Base-by-base conservation (phyloP, 257 asterid genomes). In the Plantago ovata region DNA sequence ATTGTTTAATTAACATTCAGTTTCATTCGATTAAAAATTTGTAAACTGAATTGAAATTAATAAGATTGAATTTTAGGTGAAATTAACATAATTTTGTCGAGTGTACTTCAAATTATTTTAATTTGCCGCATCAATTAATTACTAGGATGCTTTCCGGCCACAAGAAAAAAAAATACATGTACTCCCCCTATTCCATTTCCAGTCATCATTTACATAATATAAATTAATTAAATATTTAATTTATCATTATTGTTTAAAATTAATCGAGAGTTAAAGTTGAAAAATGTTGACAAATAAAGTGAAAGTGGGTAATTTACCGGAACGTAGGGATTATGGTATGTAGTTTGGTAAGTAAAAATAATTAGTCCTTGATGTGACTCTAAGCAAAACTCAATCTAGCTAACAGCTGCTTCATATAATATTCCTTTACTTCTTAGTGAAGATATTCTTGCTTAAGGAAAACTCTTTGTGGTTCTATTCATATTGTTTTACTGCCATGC, bases 361-460 rank as follows among this genome's bases (percentile, higher is more conserved):
- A 28, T 36, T 64, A 58, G 24, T 52, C 51, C 64, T 64, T 61
- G 61, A 61, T 67, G 75, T 39, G 41, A 56, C 70, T 70, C 75
- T 62, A 73, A 77, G 75, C 75, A 77, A 73, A 67, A 65, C 66
- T 58, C 12, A 53, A 69, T 60, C 64, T 61, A 41, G 38, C 20
- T 16, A 24, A 49, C 53, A 50, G 60, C 63, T 53, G n/a, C n/a
- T 22, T 38, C 38, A 51, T 24, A 23, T 49, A 41, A 38, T 50
- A 20, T 13, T 33, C 69, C 80, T 71, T 86, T 84, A 76, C 95
- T 89, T 86, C 83, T 41, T 59, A 14, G 39, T 44, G 68, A 89
- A 84, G 97, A 81, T 71, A 89, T 82, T 75, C 95, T 83, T 86
- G 75, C 87, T 79, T 82, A 59, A 67, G 23, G 75, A 63, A 41